Base-by-base conservation (phyloP, 495 filamentous ascomycete species). In the Chlorociboria aeruginascens region DNA sequence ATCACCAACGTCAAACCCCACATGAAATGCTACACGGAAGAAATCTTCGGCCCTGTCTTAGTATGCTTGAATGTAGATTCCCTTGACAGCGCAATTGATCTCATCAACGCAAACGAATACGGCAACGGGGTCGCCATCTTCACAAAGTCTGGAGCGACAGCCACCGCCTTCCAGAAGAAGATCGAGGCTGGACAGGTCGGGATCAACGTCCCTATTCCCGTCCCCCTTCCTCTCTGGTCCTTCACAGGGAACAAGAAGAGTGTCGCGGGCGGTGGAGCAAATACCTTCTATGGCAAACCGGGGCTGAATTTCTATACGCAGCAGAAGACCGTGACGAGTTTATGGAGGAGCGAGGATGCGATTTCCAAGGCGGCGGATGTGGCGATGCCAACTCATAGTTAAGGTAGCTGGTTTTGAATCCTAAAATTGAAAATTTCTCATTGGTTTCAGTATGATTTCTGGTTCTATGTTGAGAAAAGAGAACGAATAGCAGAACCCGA, bases 161-260 rank as follows among this genome's bases (percentile, higher is more conserved):
- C 79, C 7, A 70, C 73, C 53, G 68, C 64, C 11, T 83, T 82
- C 64, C 69, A 79, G 39, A 67, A 72, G 32, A 70, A 74, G 36
- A 80, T 88, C 60, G 81, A 88, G 61, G 82, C 81, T 43, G 83
- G 83, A 8, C 83, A 86, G 66, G 79, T 88, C 10, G 83, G 83
- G 30, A 80, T 88, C 64, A 89, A 89, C 54, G 83, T 89, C 14
- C 86, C 86, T 20, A 89, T 90, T 48, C 76, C 76, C 3, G 89
- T 95, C 4, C 90, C 92, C 12, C 71, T 93, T 34, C 86, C 90
- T 58, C 93, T 96, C 85, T 98, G 96, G 69, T 85, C 78, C 44
- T 98, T 98, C 69, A 98, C 92, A 14, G 92, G 92, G 45, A 98
- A 97, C 68, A 98, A 98, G 81, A 88, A 83, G 72, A 89, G 83